A percentile compares a stretch with the other conserved stretches of the same genome.
Evolutionary conservation across 2,329 filamentous ascomycete species (phyloP).

Genomic region (Venturia nashicola): DNA sequence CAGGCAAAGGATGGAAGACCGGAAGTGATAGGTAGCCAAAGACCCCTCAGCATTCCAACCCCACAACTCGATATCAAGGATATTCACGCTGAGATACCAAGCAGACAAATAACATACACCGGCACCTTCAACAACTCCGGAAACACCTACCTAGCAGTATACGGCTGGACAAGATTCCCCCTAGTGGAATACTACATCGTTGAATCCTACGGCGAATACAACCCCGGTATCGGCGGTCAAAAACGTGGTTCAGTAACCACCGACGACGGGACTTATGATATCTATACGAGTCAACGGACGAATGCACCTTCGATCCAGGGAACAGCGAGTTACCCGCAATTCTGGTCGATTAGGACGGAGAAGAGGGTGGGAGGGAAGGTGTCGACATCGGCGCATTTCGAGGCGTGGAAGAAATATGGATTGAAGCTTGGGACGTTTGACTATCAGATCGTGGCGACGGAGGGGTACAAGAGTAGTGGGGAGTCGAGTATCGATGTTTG

Average conservation of each 20-base stretch:
- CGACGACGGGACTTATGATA: slow-evolving; percentile 42
- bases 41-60: no score
- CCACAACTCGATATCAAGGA: not conserved
- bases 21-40: slow-evolving; percentile 34
- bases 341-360: slow-evolving; percentile 37
- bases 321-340: slow-evolving; percentile 42
- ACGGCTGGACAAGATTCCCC: slow-evolving; percentile 43
- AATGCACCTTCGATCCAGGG: slow-evolving; percentile 43
- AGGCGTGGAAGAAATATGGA: slow-evolving; percentile 39
- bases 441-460: slow-evolving; percentile 44
- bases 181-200: slow-evolving; percentile 49
- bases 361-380: slow-evolving; percentile 41
- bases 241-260: slow-evolving; percentile 24
- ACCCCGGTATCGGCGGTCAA: slow-evolving; percentile 24
- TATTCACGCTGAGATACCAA: not conserved
- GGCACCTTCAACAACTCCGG: slow-evolving; percentile 35
- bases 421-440: slow-evolving; percentile 36
- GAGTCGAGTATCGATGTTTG: slow-evolving; percentile 35
- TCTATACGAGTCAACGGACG: slow-evolving; percentile 36
- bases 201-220: slow-evolving; percentile 39
- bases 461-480: slow-evolving; percentile 41
- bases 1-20: slow-evolving; percentile 47
- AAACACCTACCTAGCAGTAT: slow-evolving; percentile 43
- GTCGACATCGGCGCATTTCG: slow-evolving; percentile 38
- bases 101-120: slow-evolving; percentile 37